Evolutionary conservation across 306 rosid species (phyloP).

Genomic region (Morella rubra): DNA sequence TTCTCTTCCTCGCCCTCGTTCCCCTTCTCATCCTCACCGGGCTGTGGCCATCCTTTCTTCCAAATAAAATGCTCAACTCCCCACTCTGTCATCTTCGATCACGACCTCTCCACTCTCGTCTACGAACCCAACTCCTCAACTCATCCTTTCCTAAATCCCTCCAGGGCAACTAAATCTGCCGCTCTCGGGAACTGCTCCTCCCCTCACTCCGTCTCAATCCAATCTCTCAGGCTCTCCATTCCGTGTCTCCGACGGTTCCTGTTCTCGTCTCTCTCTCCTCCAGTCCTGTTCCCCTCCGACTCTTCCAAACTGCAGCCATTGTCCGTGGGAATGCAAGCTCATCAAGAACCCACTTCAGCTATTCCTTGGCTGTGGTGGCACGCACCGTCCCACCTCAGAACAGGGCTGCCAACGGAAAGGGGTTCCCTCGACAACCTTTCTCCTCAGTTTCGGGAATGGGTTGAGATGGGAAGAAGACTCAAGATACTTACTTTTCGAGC

Average conservation of each 20-base stretch:
- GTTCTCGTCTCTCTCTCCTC: conserved; percentile 64
- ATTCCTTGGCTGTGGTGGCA: conserved; percentile 50
- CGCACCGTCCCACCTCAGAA: conserved; percentile 36
- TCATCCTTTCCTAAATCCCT: conserved; percentile 44
- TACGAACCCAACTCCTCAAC: conserved; percentile 64
- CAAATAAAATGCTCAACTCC: conserved; percentile 61
- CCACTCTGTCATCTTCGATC: conserved; percentile 53
- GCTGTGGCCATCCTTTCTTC: conserved; percentile 92
- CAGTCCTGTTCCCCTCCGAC: conserved; percentile 56
- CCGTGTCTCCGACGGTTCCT: conserved; percentile 50
- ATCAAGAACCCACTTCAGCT: conserved; percentile 54
- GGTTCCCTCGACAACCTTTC: conserved; percentile 45
- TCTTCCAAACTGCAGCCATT: conserved; percentile 60
- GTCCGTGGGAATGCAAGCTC: conserved; percentile 77
- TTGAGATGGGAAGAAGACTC: conserved; percentile 75
- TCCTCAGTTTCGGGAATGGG: conserved; percentile 40
- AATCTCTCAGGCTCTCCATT: conserved; percentile 68
- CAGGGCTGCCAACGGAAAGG: conserved; percentile 60
- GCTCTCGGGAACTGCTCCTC: conserved; percentile 31
- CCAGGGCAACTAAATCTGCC: not conserved
- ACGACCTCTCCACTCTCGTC: conserved; percentile 54
- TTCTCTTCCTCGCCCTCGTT: conserved; percentile 49
- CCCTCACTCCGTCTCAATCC: conserved; percentile 32
- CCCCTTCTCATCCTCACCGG: conserved; percentile 72
- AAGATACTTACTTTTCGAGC: conserved; percentile 55